Evolutionary conservation across 2,329 filamentous ascomycete genomes (phyloP).

Genomic region (Fusarium coicis): DNA sequence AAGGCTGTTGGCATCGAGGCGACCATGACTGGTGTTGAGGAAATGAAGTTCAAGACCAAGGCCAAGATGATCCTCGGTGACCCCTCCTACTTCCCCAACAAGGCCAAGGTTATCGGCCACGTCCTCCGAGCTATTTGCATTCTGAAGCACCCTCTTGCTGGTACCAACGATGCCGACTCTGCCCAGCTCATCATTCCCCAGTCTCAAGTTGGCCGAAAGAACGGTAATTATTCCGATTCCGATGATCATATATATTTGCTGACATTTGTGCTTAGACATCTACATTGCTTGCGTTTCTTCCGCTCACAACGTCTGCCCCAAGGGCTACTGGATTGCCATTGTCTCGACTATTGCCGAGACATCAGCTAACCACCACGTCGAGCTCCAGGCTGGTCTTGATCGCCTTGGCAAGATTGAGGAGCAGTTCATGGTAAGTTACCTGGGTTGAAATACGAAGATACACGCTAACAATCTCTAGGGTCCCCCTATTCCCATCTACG

Average conservation of each 20-base stretch:
- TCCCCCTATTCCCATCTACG: conserved; percentile 90
- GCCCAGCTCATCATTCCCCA: conserved; percentile 97
- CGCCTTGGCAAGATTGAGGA: conserved; percentile 94
- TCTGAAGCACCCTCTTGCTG: conserved; percentile 91
- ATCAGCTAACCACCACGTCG: conserved; percentile 91
- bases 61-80: conserved; percentile 96
- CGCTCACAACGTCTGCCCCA: conserved; percentile 97
- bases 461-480: conserved; percentile 57
- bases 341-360: conserved; percentile 97
- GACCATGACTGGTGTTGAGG: conserved; percentile 90
- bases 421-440: conserved; percentile 82
- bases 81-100: conserved; percentile 94
- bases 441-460: background rate
- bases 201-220: conserved; percentile 95
- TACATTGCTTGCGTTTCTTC: conserved; percentile 97
- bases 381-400: conserved; percentile 92
- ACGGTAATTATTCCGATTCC: conserved; percentile 68
- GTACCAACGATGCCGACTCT: conserved; percentile 89
- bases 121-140: conserved; percentile 98
- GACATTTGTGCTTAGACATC: conserved; percentile 70
- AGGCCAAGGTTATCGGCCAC: conserved; percentile 88
- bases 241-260: background rate
- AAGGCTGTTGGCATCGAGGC: conserved; percentile 98
- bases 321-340: conserved; percentile 98
- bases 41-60: conserved; percentile 97